A percentile compares a stretch with the other conserved stretches of the same genome.
These are phyloP conservation scores for Rhizophora apiculata DNA, from an alignment of 345 rosid genomes.

Conservation along the genomic window DNA sequence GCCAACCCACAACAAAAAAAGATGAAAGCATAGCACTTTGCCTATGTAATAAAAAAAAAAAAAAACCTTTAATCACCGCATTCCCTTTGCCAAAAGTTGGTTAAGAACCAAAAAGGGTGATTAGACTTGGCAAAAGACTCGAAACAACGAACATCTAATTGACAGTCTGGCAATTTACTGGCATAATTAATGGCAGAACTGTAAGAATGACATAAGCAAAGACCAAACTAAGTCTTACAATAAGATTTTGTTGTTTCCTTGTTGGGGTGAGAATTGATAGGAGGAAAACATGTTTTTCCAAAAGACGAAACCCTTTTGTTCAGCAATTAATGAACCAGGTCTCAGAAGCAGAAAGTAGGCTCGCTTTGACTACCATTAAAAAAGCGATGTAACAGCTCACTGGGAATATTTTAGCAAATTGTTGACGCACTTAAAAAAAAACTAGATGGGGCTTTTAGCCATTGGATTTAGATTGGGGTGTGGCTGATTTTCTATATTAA, in stretches of 20 bases:
- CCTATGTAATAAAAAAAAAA: too few relatives aligned
- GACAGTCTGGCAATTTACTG: too few relatives aligned
- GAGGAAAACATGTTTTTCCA: background rate
- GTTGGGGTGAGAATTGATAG: background rate
- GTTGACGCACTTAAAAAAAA: too few relatives aligned
- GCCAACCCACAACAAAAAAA: background rate
- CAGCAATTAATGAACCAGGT: background rate
- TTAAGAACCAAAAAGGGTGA: background rate
- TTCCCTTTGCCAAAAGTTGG: background rate
- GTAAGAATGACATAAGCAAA: background rate
- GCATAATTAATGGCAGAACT: too few relatives aligned
- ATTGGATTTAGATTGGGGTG: too few relatives aligned
- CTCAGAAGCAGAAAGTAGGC: background rate
- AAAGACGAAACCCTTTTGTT: background rate
- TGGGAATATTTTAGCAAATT: background rate
- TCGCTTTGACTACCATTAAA: background rate
- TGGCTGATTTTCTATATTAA: too few relatives aligned
- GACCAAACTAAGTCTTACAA: background rate
- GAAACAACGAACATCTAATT: too few relatives aligned
- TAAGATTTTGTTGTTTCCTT: background rate
- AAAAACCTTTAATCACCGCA: too few relatives aligned
- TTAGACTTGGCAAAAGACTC: background rate
- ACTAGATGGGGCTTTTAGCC: too few relatives aligned
- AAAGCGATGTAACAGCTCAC: background rate
- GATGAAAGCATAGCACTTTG: background rate